These are phyloP conservation scores for Calonectria pseudoturangicola DNA, from an alignment of 2,329 filamentous ascomycete species.

Conservation along the genomic window DNA sequence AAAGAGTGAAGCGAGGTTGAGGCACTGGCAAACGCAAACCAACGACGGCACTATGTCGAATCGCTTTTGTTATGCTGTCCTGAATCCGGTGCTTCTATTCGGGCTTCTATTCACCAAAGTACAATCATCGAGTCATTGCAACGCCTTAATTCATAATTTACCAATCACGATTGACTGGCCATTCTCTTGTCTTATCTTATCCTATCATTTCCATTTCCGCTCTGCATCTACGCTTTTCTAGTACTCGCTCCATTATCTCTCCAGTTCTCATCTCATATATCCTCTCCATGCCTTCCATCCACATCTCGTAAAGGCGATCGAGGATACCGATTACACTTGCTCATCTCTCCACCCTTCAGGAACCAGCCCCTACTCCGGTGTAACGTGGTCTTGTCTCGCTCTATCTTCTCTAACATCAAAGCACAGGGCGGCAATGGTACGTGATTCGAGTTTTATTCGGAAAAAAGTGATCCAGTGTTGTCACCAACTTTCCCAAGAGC, in stretches of 20 bases:
- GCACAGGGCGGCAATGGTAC: constrained; percentile 4
- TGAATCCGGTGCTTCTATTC: not conserved
- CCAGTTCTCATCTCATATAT: constrained; percentile 3
- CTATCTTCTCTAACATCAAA: constrained; percentile 17
- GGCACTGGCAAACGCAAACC: not conserved
- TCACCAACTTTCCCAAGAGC: constrained; percentile 3
- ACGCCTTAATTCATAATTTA: constrained; percentile 27
- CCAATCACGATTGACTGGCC: not conserved
- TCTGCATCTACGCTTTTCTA: constrained; percentile 14
- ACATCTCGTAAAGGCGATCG: constrained; percentile 8
- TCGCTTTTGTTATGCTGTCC: not conserved
- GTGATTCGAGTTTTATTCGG: not conserved
- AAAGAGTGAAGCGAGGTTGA: not conserved
- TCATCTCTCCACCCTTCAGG: constrained; percentile 31
- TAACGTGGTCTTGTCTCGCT: constrained; percentile 10
- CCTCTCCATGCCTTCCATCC: constrained; percentile 7
- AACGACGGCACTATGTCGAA: not conserved
- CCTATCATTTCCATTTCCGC: constrained; percentile 1
- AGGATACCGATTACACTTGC: constrained; percentile 14
- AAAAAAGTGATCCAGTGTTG: not conserved
- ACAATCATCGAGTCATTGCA: not conserved
- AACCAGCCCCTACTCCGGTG: constrained; percentile 38
- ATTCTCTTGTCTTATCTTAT: constrained; percentile 17
- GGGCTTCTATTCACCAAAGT: not conserved
- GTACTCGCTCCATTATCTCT: constrained; percentile 1